Evolutionary conservation across 2,329 filamentous ascomycete species (phyloP).

Genomic region (Chaetomium globosum): DNA sequence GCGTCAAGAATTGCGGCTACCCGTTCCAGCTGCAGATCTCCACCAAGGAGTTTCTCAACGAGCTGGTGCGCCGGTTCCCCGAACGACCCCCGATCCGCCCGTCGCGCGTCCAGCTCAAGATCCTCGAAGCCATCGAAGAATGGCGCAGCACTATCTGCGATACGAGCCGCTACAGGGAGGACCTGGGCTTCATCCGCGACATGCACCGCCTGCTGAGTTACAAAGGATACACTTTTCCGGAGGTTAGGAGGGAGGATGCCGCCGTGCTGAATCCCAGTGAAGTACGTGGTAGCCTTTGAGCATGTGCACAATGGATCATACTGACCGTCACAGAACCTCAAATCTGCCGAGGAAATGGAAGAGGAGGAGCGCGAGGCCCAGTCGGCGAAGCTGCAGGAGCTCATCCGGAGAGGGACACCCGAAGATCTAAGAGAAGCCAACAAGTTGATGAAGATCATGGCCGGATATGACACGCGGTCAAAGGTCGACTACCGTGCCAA

Average conservation of each 20-base stretch:
- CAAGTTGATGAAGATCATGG: conserved; percentile 98
- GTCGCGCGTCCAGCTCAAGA: conserved; percentile 85
- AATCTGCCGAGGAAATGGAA: conserved; percentile 98
- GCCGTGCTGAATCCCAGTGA: conserved; percentile 96
- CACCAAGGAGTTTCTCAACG: conserved; percentile 98
- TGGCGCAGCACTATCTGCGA: conserved; percentile 98
- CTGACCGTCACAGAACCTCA: conserved; percentile 70
- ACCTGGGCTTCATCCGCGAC: conserved; percentile 91
- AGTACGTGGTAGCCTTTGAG: conserved; percentile 58
- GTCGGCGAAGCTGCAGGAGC: conserved; percentile 95
- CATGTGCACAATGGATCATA: conserved; percentile 3
- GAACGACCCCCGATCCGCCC: conserved; percentile 86
- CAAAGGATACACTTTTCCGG: conserved; percentile 95
- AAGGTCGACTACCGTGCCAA: conserved; percentile 99
- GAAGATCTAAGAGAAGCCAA: conserved; percentile 97
- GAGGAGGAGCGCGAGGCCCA: conserved; percentile 93
- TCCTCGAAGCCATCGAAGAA: conserved; percentile 95
- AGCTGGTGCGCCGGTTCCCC: conserved; percentile 92
- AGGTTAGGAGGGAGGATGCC: conserved; percentile 88
- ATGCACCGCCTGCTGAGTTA: conserved; percentile 96
- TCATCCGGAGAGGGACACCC: conserved; percentile 88
- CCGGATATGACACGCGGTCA: conserved; percentile 89
- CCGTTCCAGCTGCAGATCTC: conserved; percentile 98
- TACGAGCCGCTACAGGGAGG: conserved; percentile 95
- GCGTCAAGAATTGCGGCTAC: conserved; percentile 99